Evolutionary conservation across 108 stramenopile species (phyloP).

Genomic region (Poteriospumella lacustris): DNA sequence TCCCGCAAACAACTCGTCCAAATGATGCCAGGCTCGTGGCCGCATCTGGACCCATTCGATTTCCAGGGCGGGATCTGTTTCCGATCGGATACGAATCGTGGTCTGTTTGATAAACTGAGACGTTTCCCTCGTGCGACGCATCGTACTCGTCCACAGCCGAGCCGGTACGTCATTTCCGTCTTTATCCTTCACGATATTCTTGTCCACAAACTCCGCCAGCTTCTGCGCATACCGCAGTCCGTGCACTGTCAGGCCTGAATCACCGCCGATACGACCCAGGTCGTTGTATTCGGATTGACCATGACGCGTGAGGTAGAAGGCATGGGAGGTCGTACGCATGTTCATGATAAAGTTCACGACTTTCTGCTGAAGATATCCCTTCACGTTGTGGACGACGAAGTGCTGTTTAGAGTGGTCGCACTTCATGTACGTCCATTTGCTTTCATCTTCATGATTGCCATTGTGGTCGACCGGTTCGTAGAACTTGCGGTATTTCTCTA

Average conservation of each 20-base stretch:
- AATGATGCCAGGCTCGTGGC: conserved; percentile 61
- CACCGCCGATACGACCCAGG: conserved; percentile 94
- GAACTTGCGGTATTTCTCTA: conserved; percentile 69
- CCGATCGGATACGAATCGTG: neutral
- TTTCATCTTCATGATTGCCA: conserved; percentile 33
- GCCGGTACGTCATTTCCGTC: conserved; percentile 49
- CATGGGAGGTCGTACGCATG: conserved; percentile 71
- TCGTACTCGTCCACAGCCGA: conserved; percentile 88
- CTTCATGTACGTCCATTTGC: conserved; percentile 70
- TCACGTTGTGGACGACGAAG: conserved; percentile 72
- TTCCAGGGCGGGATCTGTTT: conserved; percentile 24
- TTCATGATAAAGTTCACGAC: conserved; percentile 88
- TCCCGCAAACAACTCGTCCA: conserved; percentile 91
- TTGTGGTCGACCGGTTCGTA: conserved; percentile 73
- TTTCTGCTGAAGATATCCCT: conserved; percentile 75
- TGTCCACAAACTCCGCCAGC: conserved; percentile 77
- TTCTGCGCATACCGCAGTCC: conserved; percentile 81
- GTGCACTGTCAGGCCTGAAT: conserved; percentile 78
- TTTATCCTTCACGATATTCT: conserved; percentile 12
- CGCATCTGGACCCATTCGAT: conserved; percentile 73
- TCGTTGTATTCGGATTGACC: conserved; percentile 97
- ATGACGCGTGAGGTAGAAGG: conserved; percentile 89
- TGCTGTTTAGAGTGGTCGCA: conserved; percentile 70
- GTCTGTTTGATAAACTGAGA: conserved; percentile 77
- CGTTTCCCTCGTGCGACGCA: conserved; percentile 90